These are phyloP conservation scores for Penicillium daleae DNA, from an alignment of 495 filamentous ascomycete species.

Conservation along the genomic window DNA sequence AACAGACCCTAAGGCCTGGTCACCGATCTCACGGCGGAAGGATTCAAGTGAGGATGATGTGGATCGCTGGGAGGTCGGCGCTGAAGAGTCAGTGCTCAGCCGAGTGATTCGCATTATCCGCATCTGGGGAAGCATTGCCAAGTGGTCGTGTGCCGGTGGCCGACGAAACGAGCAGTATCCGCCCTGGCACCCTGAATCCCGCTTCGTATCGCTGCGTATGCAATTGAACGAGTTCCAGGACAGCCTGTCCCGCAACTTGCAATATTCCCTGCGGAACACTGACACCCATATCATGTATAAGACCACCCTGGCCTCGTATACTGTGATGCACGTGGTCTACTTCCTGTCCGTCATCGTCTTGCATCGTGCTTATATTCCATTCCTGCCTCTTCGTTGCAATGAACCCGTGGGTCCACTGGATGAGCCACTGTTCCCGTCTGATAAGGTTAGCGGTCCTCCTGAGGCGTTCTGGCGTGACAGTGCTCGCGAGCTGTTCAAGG, in stretches of 20 bases:
- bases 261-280: slow-evolving; percentile 75
- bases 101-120: slow-evolving; percentile 78
- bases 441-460: slow-evolving; percentile 51
- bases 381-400: slow-evolving; percentile 72
- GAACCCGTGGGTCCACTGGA: slow-evolving; percentile 75
- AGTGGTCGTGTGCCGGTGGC: slow-evolving; percentile 75
- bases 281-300: slow-evolving; percentile 78
- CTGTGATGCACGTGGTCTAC: slow-evolving; percentile 77
- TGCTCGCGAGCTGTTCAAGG: slow-evolving; percentile 72
- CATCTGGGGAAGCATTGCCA: slow-evolving; percentile 76
- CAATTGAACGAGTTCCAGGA: slow-evolving; percentile 69
- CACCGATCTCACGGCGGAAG: slow-evolving; percentile 58
- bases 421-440: slow-evolving; percentile 62
- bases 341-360: slow-evolving; percentile 78
- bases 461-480: slow-evolving; percentile 75
- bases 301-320: slow-evolving; percentile 70
- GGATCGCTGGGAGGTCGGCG: slow-evolving; percentile 60
- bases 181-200: slow-evolving; percentile 67
- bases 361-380: slow-evolving; percentile 81
- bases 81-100: slow-evolving; percentile 71
- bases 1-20: slow-evolving; percentile 45
- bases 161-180: slow-evolving; percentile 62
- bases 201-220: slow-evolving; percentile 61
- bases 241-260: slow-evolving; percentile 68
- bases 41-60: slow-evolving; percentile 70